Evolutionary conservation across 768 basidiomycete species (phyloP), one percentile per base, ranked within the genome.

Genomic region (Suillus discolor): DNA sequence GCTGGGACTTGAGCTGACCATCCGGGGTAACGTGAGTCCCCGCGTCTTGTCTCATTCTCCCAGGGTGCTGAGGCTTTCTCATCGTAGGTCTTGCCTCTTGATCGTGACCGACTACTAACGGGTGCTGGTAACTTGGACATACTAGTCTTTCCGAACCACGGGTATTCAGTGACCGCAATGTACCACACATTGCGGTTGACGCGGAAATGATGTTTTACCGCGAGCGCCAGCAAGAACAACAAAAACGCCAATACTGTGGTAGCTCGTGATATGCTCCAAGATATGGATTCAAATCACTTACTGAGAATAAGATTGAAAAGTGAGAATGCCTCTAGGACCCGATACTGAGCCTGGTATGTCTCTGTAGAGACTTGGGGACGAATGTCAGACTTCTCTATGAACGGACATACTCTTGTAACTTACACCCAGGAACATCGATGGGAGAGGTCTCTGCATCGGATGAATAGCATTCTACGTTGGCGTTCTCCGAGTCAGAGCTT

Each of bases 331-430:
- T 88, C 91, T 66, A 94, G 81, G 23, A 93, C 92, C 36, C 89
- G 87, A 74, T 93, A 94, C 81, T 93, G 93, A n/a, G 92, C 92
- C 69, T 93, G 93, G 75, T 90, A 94, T 66, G 91, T 91, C 71
- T 92, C 90, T 28, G 92, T 93, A 64, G 91, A 88, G 78, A 93
- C 93, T 94, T 71, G 20, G 23, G 25, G 11, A 38, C 45, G 63
- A 59, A 60, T 12, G 18, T 60, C 15, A 63, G 62, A 31, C 25
- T 39, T 42, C 31, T 61, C 53, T 15, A n/a, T 28, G 12, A 61
- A 59, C 5, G n/a, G 39, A 63, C 4, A 62, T 44, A 28, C 2
- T n/a, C 60, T 25, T 54, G 20, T 49, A 45, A 82, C 91, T 79
- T 72, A 93, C 92, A 93, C 68, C 83, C 86, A 63, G 89, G 85